Conservation (phyloP, 2,329 filamentous ascomycete genomes). For the Aspergillus uvarum region DNA sequence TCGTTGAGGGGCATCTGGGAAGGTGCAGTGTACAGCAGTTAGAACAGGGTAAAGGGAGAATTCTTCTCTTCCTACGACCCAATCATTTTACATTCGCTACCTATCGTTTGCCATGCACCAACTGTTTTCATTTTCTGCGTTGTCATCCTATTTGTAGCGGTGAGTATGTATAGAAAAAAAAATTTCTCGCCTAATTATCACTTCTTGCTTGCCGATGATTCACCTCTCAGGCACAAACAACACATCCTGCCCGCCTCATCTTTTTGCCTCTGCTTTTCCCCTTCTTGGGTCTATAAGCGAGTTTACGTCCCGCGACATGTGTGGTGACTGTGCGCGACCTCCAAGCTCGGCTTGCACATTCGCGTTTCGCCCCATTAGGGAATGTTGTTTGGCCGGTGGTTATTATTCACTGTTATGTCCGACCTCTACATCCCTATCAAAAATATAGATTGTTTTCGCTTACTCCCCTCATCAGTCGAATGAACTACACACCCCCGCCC, state of each 20-base stretch:
- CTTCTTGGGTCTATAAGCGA: neutral
- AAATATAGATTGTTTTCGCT: neutral
- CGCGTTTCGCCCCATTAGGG: too few species aligned
- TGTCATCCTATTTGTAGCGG: neutral
- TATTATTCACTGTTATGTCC: too few species aligned
- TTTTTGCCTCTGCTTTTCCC: neutral
- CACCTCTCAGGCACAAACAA: neutral
- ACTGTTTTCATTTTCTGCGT: neutral
- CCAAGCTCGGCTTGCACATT: neutral
- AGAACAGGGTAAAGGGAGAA: neutral
- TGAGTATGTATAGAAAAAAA: neutral
- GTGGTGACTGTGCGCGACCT: neutral
- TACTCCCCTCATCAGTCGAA: neutral
- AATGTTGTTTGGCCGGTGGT: too few species aligned
- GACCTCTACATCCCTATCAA: neutral
- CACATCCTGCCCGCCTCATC: neutral
- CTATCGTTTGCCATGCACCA: neutral
- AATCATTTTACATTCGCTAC: neutral
- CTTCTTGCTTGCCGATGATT: neutral
- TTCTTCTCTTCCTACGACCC: neutral
- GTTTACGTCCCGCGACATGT: neutral
- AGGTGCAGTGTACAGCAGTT: neutral
- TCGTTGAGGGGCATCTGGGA: neutral
- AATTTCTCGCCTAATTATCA: too few species aligned
- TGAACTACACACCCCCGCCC: neutral